phyloP scores from a whole-genome alignment of 2,329 filamentous ascomycete species.

The Fusarium ambrosium region DNA sequence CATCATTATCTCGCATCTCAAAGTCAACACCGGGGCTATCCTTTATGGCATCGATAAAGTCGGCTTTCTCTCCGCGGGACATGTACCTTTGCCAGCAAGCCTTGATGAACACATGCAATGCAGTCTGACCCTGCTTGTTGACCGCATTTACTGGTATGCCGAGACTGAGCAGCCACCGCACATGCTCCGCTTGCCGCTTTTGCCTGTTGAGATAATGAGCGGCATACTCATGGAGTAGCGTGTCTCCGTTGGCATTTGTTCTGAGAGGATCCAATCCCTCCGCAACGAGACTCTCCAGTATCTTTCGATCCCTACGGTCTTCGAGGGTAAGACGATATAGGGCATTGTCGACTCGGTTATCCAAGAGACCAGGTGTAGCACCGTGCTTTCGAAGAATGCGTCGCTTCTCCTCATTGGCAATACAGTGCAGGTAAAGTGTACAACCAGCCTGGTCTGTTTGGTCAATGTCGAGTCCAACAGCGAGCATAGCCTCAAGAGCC shows the following conservation, averaged over 20 bases:
- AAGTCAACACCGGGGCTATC: slow-evolving; percentile 8
- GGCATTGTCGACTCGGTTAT: slow-evolving; percentile 30
- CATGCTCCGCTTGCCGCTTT: background rate
- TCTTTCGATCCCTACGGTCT: background rate
- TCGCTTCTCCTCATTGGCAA: background rate
- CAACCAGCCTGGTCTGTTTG: slow-evolving; percentile 3
- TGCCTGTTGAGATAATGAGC: background rate
- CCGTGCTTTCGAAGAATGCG: slow-evolving; percentile 12
- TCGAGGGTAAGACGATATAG: slow-evolving; percentile 6
- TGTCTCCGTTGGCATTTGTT: slow-evolving; percentile 29
- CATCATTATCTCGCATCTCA: slow-evolving; percentile 24
- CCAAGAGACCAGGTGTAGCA: slow-evolving; percentile 9
- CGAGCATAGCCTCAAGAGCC: slow-evolving; percentile 23
- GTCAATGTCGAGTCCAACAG: slow-evolving; percentile 30
- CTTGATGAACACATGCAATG: slow-evolving; percentile 26
- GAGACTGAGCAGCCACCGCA: slow-evolving; percentile 29
- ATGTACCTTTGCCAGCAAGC: background rate
- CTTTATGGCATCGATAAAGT: slow-evolving; percentile 28
- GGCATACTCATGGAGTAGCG: slow-evolving; percentile 30
- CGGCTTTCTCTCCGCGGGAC: background rate
- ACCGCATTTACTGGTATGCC: slow-evolving; percentile 31
- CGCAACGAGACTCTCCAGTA: slow-evolving; percentile 5
- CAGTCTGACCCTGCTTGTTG: slow-evolving; percentile 31
- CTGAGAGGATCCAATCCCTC: slow-evolving; percentile 27
- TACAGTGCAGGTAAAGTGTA: slow-evolving; percentile 31